A percentile compares a stretch with the other conserved stretches of the same genome.
These are phyloP conservation scores for Dichomitus squalens DNA, from an alignment of 1,284 basidiomycete genomes.

Conservation along the genomic window DNA sequence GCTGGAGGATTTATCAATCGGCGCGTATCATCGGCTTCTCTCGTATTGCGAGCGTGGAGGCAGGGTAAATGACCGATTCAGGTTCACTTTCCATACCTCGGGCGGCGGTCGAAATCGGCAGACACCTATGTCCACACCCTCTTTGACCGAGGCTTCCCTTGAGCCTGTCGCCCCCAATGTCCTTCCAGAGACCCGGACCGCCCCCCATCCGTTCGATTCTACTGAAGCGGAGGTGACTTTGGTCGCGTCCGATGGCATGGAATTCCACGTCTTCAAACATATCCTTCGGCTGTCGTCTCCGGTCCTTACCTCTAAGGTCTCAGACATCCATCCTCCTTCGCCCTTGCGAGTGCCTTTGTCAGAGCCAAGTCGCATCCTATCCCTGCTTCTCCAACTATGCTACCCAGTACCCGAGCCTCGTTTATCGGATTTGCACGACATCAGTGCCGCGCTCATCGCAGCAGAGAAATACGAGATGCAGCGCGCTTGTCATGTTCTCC, in stretches of 20 bases:
- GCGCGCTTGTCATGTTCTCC: not conserved
- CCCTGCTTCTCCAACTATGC: conserved; percentile 26
- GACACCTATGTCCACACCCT: not conserved
- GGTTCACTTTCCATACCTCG: conserved; percentile 6
- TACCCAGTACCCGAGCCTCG: conserved; percentile 23
- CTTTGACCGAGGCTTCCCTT: not conserved
- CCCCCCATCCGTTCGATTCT: conserved; percentile 7
- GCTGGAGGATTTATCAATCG: conserved; percentile 18
- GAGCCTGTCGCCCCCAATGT: not conserved
- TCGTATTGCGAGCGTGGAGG: conserved; percentile 10
- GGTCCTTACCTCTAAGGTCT: conserved; percentile 2
- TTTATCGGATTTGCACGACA: conserved; percentile 17
- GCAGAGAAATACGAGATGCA: conserved; percentile 43
- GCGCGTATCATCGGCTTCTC: conserved; percentile 22
- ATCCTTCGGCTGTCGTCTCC: conserved; percentile 26
- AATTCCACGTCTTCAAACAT: conserved; percentile 20
- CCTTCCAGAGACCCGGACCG: not conserved
- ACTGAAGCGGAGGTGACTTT: conserved; percentile 31
- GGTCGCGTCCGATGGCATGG: conserved; percentile 26
- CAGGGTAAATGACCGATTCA: conserved; percentile 5
- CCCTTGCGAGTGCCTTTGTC: conserved; percentile 1
- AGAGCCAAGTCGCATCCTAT: conserved; percentile 22
- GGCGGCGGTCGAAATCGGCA: not conserved
- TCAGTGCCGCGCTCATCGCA: conserved; percentile 32
- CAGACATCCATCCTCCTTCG: not conserved